phyloP scores from a whole-genome alignment of 208 protist species.

The Trichomonas vaginalis region DNA sequence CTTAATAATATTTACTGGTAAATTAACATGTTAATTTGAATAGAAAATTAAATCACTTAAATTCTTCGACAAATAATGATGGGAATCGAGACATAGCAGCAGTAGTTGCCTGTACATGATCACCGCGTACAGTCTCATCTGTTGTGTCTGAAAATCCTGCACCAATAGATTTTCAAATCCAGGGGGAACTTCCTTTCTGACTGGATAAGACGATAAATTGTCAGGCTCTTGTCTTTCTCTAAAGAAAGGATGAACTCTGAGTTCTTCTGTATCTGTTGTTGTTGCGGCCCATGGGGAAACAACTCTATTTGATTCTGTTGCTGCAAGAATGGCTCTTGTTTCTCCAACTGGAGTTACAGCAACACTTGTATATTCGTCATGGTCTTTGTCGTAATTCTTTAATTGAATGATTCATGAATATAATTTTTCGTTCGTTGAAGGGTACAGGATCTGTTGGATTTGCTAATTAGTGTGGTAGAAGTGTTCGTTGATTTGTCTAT shows the following conservation, averaged over 20 bases:
- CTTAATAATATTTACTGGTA: too few relatives aligned
- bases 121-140: background rate
- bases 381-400: background rate
- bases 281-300: background rate
- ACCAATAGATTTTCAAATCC: background rate
- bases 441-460: background rate
- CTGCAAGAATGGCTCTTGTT: background rate
- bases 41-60: too few relatives aligned
- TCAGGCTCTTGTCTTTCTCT: background rate
- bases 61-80: background rate
- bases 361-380: background rate
- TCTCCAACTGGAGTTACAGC: background rate
- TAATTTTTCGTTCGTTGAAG: background rate
- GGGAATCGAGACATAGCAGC: background rate
- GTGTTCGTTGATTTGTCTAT: too few relatives aligned
- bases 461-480: too few relatives aligned
- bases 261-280: background rate
- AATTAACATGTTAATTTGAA: too few relatives aligned
- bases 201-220: background rate
- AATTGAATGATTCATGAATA: background rate
- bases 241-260: background rate
- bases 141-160: background rate
- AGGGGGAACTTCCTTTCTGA: background rate
- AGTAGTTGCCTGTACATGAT: background rate
- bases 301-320: background rate